phyloP scores from a whole-genome alignment of 768 basidiomycete species.

The Mycena galopus region DNA sequence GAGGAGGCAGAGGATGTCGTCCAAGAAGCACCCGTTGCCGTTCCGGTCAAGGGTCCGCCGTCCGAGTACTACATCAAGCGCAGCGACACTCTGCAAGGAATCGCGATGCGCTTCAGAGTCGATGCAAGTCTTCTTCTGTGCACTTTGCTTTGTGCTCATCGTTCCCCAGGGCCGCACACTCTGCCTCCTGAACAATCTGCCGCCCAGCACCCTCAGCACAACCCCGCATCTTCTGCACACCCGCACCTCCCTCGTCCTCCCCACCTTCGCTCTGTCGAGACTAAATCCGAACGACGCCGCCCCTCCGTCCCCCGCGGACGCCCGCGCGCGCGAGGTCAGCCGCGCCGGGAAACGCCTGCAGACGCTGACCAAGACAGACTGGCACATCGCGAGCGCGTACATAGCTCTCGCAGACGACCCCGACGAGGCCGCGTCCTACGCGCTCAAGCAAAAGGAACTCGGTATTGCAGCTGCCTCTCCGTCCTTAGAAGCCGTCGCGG shows the following conservation, averaged over 20 bases:
- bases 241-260: slow-evolving; percentile 67
- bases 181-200: slow-evolving; percentile 76
- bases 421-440: slow-evolving; percentile 42
- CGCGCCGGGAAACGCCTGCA: slow-evolving; percentile 73
- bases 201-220: slow-evolving; percentile 72
- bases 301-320: slow-evolving; percentile 41
- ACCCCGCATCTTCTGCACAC: slow-evolving; percentile 84
- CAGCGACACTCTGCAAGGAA: slow-evolving; percentile 74
- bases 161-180: slow-evolving; percentile 65
- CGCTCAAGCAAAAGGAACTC: slow-evolving; percentile 47
- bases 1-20: slow-evolving; percentile 21
- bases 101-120: slow-evolving; percentile 70
- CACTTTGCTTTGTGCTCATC: background rate
- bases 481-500: slow-evolving; percentile 62
- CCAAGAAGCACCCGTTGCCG: slow-evolving; percentile 9
- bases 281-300: slow-evolving; percentile 36
- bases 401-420: slow-evolving; percentile 72
- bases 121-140: slow-evolving; percentile 60
- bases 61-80: slow-evolving; percentile 67
- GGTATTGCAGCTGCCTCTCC: slow-evolving; percentile 39
- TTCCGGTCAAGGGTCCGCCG: slow-evolving; percentile 12
- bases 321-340: slow-evolving; percentile 55
- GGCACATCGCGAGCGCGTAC: slow-evolving; percentile 76
- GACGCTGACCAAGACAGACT: slow-evolving; percentile 74
- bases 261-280: slow-evolving; percentile 54